Evolutionary conservation across 345 rosid species (phyloP).

Genomic region (Nephelium lappaceum): DNA sequence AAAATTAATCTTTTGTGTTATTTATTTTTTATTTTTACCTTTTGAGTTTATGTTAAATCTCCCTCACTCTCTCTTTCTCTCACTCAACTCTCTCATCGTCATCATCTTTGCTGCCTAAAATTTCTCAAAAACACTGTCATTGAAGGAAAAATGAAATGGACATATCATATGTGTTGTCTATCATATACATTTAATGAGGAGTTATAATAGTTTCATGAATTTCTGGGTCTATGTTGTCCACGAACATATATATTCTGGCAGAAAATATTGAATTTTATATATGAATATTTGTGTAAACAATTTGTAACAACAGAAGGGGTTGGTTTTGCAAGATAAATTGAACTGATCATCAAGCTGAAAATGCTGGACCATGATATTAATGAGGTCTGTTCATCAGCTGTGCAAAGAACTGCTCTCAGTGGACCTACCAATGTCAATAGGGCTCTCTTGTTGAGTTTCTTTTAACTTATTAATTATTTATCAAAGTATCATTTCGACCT

Average conservation of each 20-base stretch:
- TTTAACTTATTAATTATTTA: too few relatives aligned
- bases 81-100: not conserved
- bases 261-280: constrained; percentile 4
- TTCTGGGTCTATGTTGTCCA: not conserved
- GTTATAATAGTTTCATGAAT: constrained; percentile 2
- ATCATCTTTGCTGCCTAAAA: not conserved
- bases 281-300: too few relatives aligned
- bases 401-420: not conserved
- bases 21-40: not conserved
- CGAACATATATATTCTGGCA: not conserved
- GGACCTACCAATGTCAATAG: too few relatives aligned
- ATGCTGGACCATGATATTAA: constrained; percentile 1
- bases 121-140: constrained; percentile 1
- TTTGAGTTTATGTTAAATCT: not conserved
- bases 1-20: not conserved
- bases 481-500: too few relatives aligned
- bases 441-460: too few relatives aligned
- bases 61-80: not conserved
- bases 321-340: not conserved
- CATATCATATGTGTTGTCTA: constrained; percentile 3
- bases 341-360: not conserved
- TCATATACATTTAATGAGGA: not conserved
- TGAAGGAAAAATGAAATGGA: constrained; percentile 12
- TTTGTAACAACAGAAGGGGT: too few relatives aligned
- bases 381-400: not conserved